Evolutionary conservation across 2,329 filamentous ascomycete genomes (phyloP).

Genomic region (Hymenoscyphus repandus): DNA sequence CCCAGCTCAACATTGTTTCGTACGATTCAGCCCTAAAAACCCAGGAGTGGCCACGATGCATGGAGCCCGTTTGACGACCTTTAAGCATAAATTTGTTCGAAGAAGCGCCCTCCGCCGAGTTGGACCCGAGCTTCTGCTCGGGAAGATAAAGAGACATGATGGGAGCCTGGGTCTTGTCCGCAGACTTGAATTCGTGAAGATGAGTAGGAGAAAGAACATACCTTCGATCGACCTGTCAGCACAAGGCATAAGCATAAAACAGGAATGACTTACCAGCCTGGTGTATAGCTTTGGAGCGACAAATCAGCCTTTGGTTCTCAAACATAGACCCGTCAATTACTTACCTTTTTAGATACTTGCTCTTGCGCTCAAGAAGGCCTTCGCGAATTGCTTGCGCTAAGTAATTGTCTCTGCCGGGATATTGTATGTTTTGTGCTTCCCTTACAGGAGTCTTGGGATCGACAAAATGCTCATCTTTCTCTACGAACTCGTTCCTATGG

Average conservation of each 20-base stretch:
- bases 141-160: conserved; percentile 95
- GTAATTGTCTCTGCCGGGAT: conserved; percentile 82
- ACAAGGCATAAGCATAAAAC: neutral
- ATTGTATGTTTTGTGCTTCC: conserved; percentile 75
- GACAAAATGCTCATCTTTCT: conserved; percentile 77
- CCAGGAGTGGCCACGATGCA: conserved; percentile 79
- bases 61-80: conserved; percentile 83
- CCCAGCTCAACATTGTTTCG: conserved; percentile 94
- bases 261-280: conserved; percentile 64
- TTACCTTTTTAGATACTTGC: conserved; percentile 88
- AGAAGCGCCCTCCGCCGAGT: conserved; percentile 73
- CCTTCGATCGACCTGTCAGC: conserved; percentile 42
- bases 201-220: conserved; percentile 96
- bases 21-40: conserved; percentile 68
- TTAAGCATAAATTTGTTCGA: conserved; percentile 99
- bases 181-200: conserved; percentile 98
- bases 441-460: conserved; percentile 77
- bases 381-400: conserved; percentile 78
- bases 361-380: conserved; percentile 92
- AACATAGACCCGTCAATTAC: neutral
- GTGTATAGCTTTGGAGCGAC: conserved; percentile 16
- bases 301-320: conserved; percentile 6
- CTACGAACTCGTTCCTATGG: conserved; percentile 60
- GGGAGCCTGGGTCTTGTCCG: conserved; percentile 83
- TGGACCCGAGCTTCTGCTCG: conserved; percentile 92